phyloP scores from a whole-genome alignment of 805 yeast genomes.

The Ogataea salicorniae region DNA sequence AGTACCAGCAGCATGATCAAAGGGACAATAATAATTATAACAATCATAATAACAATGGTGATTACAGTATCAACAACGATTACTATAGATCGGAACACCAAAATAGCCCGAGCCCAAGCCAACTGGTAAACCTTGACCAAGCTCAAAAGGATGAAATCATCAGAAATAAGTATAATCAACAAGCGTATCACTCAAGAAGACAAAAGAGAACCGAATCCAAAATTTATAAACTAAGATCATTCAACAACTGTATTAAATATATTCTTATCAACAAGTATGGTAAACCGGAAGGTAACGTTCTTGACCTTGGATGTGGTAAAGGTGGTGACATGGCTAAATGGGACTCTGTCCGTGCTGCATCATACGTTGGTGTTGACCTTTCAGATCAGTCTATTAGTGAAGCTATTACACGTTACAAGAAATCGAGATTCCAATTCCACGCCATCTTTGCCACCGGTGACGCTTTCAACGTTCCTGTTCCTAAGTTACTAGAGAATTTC shows the following conservation, averaged over 20 bases:
- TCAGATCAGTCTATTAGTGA: slow-evolving; percentile 84
- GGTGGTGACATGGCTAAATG: slow-evolving; percentile 96
- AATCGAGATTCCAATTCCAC: slow-evolving; percentile 38
- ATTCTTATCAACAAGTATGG: slow-evolving; percentile 72
- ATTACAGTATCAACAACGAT: not conserved
- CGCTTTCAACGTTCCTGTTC: slow-evolving; percentile 69
- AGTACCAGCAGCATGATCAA: not conserved
- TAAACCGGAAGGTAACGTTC: slow-evolving; percentile 47
- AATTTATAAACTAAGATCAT: slow-evolving; percentile 78
- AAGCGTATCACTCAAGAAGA: slow-evolving; percentile 63
- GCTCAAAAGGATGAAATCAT: slow-evolving; percentile 58
- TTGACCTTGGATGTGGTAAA: slow-evolving; percentile 95
- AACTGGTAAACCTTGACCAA: slow-evolving; percentile 31
- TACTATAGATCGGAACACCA: not conserved
- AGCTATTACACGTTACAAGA: slow-evolving; percentile 69
- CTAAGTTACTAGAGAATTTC: slow-evolving; percentile 61
- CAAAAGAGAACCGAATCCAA: slow-evolving; percentile 70
- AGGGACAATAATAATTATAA: not conserved
- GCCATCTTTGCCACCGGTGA: slow-evolving; percentile 90
- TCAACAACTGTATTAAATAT: slow-evolving; percentile 88
- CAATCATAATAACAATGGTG: not conserved
- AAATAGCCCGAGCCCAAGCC: slow-evolving; percentile 12
- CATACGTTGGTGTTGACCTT: slow-evolving; percentile 86
- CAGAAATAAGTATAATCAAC: slow-evolving; percentile 77
- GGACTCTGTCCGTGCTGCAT: slow-evolving; percentile 65